Evolutionary conservation across 495 filamentous ascomycete genomes (phyloP), one percentile per base, ranked within the genome.

Genomic region (Talaromyces adpressus): DNA sequence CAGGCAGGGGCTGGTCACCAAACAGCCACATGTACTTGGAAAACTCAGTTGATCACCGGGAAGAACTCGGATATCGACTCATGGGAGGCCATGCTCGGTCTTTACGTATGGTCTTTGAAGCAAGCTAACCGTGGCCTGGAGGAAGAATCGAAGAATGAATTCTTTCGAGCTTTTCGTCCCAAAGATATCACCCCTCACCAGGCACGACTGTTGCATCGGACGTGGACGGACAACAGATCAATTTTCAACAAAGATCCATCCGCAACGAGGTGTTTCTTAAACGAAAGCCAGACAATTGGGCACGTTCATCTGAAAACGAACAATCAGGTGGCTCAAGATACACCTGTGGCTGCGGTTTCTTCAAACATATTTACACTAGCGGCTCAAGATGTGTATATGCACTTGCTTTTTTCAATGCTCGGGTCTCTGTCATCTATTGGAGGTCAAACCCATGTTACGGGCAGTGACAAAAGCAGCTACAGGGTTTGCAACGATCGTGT

Each of bases 371-470:
- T 73, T 29, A 61, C 14, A 1, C 74, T 77, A 73, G 68, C 59
- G 1, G 77, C 77, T 4, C 77, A 79, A 53, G 75, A 79, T 34
- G 67, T 79, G 7, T 79, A 71, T 29, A 72, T 72, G 0, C 67
- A 71, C 2, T 75, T 79, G 1, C 25, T 61, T 22, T 14, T 7
- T 52, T 61, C 59, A 18, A 20, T 61, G 7, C 29, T 51, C 6
- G 32, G 11, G 11, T 29, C 29, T 6, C 29, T 29, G 29, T 29
- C 29, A 29, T 29, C 29, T 29, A 29, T 29, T 29, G 29, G 29
- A 4, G 29, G 29, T 29, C 29, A 29, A 29, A 29, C 29, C 29
- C 29, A 29, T 2, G 29, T 29, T 29, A 29, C 45, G 4, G 59
- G 39, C 2, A 49, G 4, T 2, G 22, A 61, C 12, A 29, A 61